phyloP scores from a whole-genome alignment of 768 basidiomycete genomes.

The Psilocybe azurescens region DNA sequence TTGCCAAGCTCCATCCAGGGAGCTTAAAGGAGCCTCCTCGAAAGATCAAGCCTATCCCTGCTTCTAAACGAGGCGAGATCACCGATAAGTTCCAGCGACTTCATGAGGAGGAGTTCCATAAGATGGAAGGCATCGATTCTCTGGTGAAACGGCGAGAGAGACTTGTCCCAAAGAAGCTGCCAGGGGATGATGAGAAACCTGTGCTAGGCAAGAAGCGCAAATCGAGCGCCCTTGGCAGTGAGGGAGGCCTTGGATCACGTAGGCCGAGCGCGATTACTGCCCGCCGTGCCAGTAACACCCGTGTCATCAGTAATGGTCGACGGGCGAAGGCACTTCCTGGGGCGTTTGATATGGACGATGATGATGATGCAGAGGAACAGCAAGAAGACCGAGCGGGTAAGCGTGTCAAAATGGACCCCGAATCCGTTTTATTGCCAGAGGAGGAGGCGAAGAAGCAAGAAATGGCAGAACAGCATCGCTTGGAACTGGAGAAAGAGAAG shows the following conservation, averaged over 20 bases:
- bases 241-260: conserved; percentile 26
- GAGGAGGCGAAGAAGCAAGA: conserved; percentile 43
- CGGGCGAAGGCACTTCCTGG: conserved; percentile 52
- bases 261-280: conserved; percentile 30
- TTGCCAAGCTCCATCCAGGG: conserved; percentile 45
- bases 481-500: conserved; percentile 52
- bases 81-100: conserved; percentile 57
- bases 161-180: conserved; percentile 21
- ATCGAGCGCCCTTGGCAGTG: conserved; percentile 53
- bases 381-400: conserved; percentile 41
- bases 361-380: conserved; percentile 46
- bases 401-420: conserved; percentile 41
- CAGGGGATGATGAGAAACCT: conserved; percentile 25
- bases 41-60: conserved; percentile 38
- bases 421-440: conserved; percentile 23
- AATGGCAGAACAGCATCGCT: conserved; percentile 49
- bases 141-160: conserved; percentile 38
- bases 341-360: conserved; percentile 60
- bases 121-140: conserved; percentile 78
- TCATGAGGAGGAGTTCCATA: conserved; percentile 70
- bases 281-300: conserved; percentile 41
- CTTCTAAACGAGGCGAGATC: conserved; percentile 29
- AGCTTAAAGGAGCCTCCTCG: conserved; percentile 21
- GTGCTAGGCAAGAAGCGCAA: conserved; percentile 50
- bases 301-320: conserved; percentile 53